phyloP scores from a whole-genome alignment of 2,329 filamentous ascomycete species.

The Xylariaceae sp. region DNA sequence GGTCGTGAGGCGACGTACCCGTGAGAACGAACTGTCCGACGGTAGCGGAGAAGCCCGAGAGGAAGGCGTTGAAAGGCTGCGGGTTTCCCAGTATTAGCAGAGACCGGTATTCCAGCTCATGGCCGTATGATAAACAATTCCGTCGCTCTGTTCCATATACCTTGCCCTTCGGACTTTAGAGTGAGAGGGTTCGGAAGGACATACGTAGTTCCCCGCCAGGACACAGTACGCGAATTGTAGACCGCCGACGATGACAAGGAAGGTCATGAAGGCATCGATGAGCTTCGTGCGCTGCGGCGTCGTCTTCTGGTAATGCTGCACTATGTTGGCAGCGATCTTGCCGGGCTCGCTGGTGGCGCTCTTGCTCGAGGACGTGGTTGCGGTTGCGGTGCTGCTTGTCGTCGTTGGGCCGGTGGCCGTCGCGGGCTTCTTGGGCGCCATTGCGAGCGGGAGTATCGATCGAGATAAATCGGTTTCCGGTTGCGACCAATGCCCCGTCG shows the following conservation, averaged over 20 bases:
- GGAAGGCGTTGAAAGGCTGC: slow-evolving; percentile 97
- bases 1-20: slow-evolving; percentile 51
- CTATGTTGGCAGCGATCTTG: slow-evolving; percentile 65
- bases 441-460: slow-evolving; percentile 27
- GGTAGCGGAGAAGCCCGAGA: slow-evolving; percentile 88
- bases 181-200: slow-evolving; percentile 36
- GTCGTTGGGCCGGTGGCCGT: slow-evolving; percentile 27
- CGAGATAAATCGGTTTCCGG: slow-evolving; percentile 2
- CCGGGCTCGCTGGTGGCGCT: slow-evolving; percentile 35
- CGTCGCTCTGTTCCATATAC: background rate
- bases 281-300: slow-evolving; percentile 91
- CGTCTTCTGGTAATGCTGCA: slow-evolving; percentile 70
- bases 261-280: slow-evolving; percentile 84
- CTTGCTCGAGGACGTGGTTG: slow-evolving; percentile 27
- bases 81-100: slow-evolving; percentile 7
- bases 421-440: slow-evolving; percentile 51
- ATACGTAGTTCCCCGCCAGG: slow-evolving; percentile 87
- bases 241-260: slow-evolving; percentile 78
- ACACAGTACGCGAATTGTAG: slow-evolving; percentile 93
- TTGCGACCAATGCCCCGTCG: slow-evolving; percentile 2
- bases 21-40: slow-evolving; percentile 98
- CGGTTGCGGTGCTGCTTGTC: slow-evolving; percentile 13
- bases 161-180: background rate
- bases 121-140: background rate
- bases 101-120: background rate